A percentile compares a stretch with the other conserved stretches of the same genome.
Evolutionary conservation across 805 yeast genomes (phyloP).

Genomic region (Candida ipomoeae): DNA sequence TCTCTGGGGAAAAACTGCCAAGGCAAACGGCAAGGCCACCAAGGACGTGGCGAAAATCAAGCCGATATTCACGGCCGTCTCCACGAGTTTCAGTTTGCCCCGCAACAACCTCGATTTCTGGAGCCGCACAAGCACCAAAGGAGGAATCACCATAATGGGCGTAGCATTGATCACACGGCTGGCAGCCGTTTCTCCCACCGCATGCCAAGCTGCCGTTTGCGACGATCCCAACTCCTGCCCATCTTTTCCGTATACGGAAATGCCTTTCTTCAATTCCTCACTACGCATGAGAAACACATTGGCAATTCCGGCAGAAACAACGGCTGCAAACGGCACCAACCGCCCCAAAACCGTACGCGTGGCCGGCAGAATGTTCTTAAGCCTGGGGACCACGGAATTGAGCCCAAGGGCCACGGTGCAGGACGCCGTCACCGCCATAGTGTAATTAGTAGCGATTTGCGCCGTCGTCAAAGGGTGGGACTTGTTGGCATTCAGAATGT

Average conservation of each 20-base stretch:
- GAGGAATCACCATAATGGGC: slow-evolving; percentile 96
- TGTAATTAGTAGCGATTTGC: slow-evolving; percentile 76
- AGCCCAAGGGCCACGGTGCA: slow-evolving; percentile 95
- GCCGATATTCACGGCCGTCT: slow-evolving; percentile 76
- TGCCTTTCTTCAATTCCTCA: slow-evolving; percentile 86
- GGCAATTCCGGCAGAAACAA: slow-evolving; percentile 92
- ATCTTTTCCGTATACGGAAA: slow-evolving; percentile 59
- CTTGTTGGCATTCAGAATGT: slow-evolving; percentile 93
- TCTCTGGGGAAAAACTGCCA: slow-evolving; percentile 93
- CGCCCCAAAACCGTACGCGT: slow-evolving; percentile 74
- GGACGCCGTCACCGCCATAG: slow-evolving; percentile 88
- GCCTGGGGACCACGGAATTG: slow-evolving; percentile 83
- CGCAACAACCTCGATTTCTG: slow-evolving; percentile 63
- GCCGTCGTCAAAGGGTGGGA: slow-evolving; percentile 81
- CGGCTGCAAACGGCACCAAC: slow-evolving; percentile 97
- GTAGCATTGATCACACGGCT: slow-evolving; percentile 94
- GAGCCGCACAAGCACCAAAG: slow-evolving; percentile 71
- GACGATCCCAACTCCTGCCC: slow-evolving; percentile 67
- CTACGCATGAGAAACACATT: slow-evolving; percentile 96
- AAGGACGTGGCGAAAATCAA: slow-evolving; percentile 82
- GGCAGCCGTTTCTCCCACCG: slow-evolving; percentile 96
- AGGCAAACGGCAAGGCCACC: slow-evolving; percentile 86
- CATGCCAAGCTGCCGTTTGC: slow-evolving; percentile 80
- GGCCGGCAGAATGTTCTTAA: slow-evolving; percentile 63
- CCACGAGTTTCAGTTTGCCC: slow-evolving; percentile 61